A percentile compares a stretch with the other conserved stretches of the same genome.
Conservation (phyloP, 2,329 filamentous ascomycete genomes). For the Pseudogymnoascus sp. region DNA sequence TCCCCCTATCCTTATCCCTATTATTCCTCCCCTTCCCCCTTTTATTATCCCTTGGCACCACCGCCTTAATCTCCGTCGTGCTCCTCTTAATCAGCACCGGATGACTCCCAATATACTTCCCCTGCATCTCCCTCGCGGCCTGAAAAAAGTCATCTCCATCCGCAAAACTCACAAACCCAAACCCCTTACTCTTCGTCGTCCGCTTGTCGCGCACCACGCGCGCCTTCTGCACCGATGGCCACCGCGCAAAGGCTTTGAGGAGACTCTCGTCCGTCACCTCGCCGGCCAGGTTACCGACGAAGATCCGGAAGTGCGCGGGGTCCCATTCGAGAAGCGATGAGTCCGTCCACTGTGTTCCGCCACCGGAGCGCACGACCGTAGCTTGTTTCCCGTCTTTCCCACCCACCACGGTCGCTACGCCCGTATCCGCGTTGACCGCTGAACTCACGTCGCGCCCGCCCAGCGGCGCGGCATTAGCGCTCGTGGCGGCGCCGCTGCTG, state of each 20-base stretch:
- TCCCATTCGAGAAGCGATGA: slow-evolving; percentile 89
- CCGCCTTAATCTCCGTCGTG: slow-evolving; percentile 81
- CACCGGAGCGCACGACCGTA: slow-evolving; percentile 81
- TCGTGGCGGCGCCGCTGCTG: slow-evolving; percentile 34
- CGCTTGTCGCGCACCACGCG: slow-evolving; percentile 92
- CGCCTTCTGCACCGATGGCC: slow-evolving; percentile 82
- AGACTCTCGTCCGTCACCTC: slow-evolving; percentile 96
- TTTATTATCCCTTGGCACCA: slow-evolving; percentile 51
- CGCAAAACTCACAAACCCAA: slow-evolving; percentile 91
- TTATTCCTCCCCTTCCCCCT: slow-evolving; percentile 34
- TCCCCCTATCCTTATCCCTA: slow-evolving; percentile 23
- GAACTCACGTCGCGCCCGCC: slow-evolving; percentile 29
- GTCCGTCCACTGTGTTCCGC: slow-evolving; percentile 89
- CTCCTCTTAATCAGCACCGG: slow-evolving; percentile 80
- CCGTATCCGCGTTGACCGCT: slow-evolving; percentile 38
- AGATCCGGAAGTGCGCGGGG: slow-evolving; percentile 84
- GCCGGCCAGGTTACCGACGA: slow-evolving; percentile 92
- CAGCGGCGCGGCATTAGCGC: slow-evolving; percentile 36
- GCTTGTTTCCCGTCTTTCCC: slow-evolving; percentile 55
- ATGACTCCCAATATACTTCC: slow-evolving; percentile 98
- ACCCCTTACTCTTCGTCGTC: slow-evolving; percentile 92
- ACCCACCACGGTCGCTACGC: slow-evolving; percentile 32
- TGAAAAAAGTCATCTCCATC: slow-evolving; percentile 95
- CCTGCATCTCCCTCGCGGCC: slow-evolving; percentile 95
- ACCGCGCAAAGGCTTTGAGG: slow-evolving; percentile 85